Evolutionary conservation across 2,329 filamentous ascomycete genomes (phyloP).

Genomic region (Ophiostoma fasciatum): DNA sequence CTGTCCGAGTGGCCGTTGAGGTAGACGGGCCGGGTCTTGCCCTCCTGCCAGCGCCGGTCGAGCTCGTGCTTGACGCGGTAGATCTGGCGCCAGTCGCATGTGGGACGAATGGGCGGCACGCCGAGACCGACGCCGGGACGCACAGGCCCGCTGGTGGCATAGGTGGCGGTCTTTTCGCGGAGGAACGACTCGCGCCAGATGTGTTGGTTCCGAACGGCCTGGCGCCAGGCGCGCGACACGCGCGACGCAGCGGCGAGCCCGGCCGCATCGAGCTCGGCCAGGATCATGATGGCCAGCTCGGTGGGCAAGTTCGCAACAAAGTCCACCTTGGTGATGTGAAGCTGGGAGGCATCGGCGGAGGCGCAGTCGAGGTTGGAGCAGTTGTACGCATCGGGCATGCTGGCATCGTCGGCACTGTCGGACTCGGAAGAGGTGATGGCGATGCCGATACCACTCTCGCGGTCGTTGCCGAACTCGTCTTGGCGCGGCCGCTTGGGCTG

Average conservation of each 20-base stretch:
- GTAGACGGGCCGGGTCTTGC: constrained; percentile 69
- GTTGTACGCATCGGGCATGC: constrained; percentile 9
- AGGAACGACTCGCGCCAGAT: constrained; percentile 51
- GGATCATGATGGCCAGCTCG: constrained; percentile 44
- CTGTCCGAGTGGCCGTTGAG: constrained; percentile 89
- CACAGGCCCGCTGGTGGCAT: constrained; percentile 39
- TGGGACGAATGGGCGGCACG: constrained; percentile 37
- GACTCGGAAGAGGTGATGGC: constrained; percentile 30
- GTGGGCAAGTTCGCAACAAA: constrained; percentile 40
- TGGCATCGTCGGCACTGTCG: constrained; percentile 18
- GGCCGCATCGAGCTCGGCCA: constrained; percentile 39
- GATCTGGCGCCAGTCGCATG: constrained; percentile 74
- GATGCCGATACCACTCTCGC: constrained; percentile 51
- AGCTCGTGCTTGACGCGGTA: constrained; percentile 65
- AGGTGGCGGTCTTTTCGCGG: constrained; percentile 44
- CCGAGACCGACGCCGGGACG: constrained; percentile 41
- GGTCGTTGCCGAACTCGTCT: constrained; percentile 38
- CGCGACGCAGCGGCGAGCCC: constrained; percentile 32
- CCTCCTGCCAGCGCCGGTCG: constrained; percentile 63
- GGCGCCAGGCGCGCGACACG: constrained; percentile 37
- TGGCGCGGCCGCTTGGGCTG: constrained; percentile 29
- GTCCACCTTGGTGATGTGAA: constrained; percentile 37
- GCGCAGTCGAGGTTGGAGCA: neutral
- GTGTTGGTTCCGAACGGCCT: constrained; percentile 35
- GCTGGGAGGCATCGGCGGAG: constrained; percentile 14